Conservation (phyloP, 345 rosid genomes). For the Populus ilicifolia region DNA sequence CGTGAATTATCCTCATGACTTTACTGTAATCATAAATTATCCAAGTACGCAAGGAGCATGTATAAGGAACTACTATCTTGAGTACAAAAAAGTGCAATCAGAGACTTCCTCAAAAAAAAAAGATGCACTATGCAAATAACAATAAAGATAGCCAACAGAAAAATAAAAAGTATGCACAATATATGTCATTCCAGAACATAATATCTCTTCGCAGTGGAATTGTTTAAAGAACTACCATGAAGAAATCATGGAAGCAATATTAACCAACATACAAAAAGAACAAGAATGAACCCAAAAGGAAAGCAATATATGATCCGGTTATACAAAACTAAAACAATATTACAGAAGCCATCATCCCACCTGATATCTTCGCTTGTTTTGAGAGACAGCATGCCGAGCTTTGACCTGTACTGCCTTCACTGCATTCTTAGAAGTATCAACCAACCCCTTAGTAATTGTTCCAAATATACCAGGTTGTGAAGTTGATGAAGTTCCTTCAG, state of each 20-base stretch:
- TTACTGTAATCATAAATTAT: background rate
- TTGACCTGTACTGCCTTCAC: slow-evolving; percentile 88
- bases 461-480: slow-evolving; percentile 63
- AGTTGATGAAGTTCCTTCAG: slow-evolving; percentile 44
- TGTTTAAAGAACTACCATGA: background rate
- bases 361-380: slow-evolving; percentile 86
- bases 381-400: slow-evolving; percentile 88
- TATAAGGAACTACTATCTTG: background rate
- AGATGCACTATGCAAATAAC: background rate
- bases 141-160: background rate
- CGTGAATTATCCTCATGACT: background rate
- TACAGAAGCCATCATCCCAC: slow-evolving; percentile 22
- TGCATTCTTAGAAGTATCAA: slow-evolving; percentile 80
- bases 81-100: background rate
- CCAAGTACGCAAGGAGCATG: background rate
- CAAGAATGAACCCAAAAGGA: background rate
- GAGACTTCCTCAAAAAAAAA: background rate
- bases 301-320: background rate
- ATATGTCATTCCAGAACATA: background rate
- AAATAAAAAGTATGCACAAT: background rate
- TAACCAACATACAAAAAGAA: background rate
- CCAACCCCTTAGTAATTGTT: slow-evolving; percentile 67
- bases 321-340: background rate
- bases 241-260: background rate
- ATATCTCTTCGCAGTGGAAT: background rate